Evolutionary conservation across 305 asterid genomes (phyloP).

Genomic region (Fraxinus sp.): DNA sequence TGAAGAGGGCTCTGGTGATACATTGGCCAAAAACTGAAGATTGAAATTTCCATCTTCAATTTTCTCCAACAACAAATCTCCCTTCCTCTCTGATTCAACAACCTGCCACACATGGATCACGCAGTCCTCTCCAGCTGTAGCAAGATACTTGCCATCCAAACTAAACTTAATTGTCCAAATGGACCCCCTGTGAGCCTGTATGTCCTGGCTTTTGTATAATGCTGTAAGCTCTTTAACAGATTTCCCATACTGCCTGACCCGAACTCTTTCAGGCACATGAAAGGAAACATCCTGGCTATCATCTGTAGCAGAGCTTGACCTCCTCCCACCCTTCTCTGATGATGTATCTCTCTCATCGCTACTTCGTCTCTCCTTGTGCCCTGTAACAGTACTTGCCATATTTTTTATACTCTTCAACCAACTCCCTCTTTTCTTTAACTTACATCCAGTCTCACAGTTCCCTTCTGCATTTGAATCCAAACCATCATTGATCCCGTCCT

Average conservation of each 20-base stretch:
- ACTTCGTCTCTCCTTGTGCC: conserved; percentile 73
- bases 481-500: conserved; percentile 61
- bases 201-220: conserved; percentile 85
- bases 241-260: conserved; percentile 88
- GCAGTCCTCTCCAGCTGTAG: conserved; percentile 98
- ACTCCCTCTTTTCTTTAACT: conserved; percentile 62
- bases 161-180: conserved; percentile 96
- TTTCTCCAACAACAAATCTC: conserved; percentile 71
- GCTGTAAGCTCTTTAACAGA: conserved; percentile 83
- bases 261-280: conserved; percentile 86
- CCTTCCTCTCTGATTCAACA: conserved; percentile 80
- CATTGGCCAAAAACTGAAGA: conserved; percentile 65
- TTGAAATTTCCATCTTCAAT: conserved; percentile 81
- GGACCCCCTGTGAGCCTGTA: conserved; percentile 87
- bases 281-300: conserved; percentile 90
- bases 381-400: conserved; percentile 77
- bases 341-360: conserved; percentile 97
- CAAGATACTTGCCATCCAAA: conserved; percentile 96
- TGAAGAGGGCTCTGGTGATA: conserved; percentile 78
- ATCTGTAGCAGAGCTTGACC: conserved; percentile 98
- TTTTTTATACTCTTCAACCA: conserved; percentile 81
- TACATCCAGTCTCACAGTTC: conserved; percentile 53
- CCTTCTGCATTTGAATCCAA: conserved; percentile 50
- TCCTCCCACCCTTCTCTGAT: conserved; percentile 96
- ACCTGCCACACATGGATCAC: conserved; percentile 95